Conservation (phyloP, 116 monocot genomes). For the Dioscorea cayenensis region DNA sequence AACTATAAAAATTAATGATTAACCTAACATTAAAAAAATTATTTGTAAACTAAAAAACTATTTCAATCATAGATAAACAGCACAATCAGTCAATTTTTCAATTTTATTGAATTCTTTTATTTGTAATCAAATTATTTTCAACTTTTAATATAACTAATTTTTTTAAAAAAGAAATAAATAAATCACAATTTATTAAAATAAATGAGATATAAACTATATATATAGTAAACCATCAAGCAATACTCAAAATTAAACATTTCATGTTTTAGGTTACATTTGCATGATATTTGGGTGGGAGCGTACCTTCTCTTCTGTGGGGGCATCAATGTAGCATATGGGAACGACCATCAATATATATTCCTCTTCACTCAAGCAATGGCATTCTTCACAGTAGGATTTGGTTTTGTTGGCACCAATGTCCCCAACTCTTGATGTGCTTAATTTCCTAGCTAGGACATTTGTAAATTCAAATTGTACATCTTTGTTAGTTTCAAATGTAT, state of each 20-base stretch:
- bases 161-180: too few species aligned
- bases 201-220: too few species aligned
- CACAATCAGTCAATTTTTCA: too few species aligned
- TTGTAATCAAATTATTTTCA: too few species aligned
- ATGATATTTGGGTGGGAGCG: conserved; percentile 22
- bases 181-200: too few species aligned
- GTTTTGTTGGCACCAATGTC: conserved; percentile 32
- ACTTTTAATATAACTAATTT: too few species aligned
- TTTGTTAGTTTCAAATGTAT: not conserved
- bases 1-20: too few species aligned
- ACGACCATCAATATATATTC: conserved; percentile 22
- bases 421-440: conserved; percentile 9
- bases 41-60: too few species aligned
- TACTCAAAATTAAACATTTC: not conserved
- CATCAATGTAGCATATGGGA: conserved; percentile 25
- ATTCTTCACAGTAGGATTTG: conserved; percentile 31
- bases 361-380: conserved; percentile 38
- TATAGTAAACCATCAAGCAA: too few species aligned
- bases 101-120: too few species aligned
- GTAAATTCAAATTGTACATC: not conserved
- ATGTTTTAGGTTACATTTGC: conserved; percentile 15
- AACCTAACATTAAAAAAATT: too few species aligned
- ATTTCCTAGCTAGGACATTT: not conserved
- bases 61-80: too few species aligned
- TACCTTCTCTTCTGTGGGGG: conserved; percentile 39